Evolutionary conservation across 805 yeast species (phyloP), one percentile per base, ranked within the genome.

Genomic region (Barnettozyma pratensis): DNA sequence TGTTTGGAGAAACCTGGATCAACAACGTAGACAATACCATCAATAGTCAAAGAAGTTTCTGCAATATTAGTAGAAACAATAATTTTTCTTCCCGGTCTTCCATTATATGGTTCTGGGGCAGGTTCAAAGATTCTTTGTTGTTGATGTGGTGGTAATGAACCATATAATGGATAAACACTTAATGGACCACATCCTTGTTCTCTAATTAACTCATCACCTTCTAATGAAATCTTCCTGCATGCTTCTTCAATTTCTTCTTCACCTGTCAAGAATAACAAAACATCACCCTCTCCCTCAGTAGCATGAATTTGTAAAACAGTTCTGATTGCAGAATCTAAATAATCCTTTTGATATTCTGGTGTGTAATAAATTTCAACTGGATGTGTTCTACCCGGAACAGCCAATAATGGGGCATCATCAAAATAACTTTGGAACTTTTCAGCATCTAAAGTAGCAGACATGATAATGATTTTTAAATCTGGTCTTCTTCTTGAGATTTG

Each of bases 201-300:
- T 63, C 97, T 79, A 28, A 85, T 75, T 62, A 94, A 70, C 59
- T 85, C 95, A 62, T 94, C 99, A 42, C 84, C 88, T 70, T 94
- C 99, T 43, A 92, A 70, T 3, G 87, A 76, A 45, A 92, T 81
- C 65, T 89, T 90, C 50, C 96, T 77, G 56, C 96, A 90, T 0
- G 98, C 97, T 60, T 92, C 97, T 69, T 94, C 99, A 64, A 92
- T 94, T 69, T 91, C 98, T 63, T 91, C 98, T 69, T 91, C 97
- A 76, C 98, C 98, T 0, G 97, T 91, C 57, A 91, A 73, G 62
- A 91, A 91, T 46, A 91, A 66, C 43, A 91, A 68, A 48, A 91
- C 82, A 66, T 91, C 98, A 54, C 98, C 98, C 53, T 83, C 90
- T 40, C 83, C 96, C 63, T 92, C 98, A 27, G 97, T 89, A 29